Conservation (phyloP, 2,329 filamentous ascomycete species). For the Arthrocladium fulminans region DNA sequence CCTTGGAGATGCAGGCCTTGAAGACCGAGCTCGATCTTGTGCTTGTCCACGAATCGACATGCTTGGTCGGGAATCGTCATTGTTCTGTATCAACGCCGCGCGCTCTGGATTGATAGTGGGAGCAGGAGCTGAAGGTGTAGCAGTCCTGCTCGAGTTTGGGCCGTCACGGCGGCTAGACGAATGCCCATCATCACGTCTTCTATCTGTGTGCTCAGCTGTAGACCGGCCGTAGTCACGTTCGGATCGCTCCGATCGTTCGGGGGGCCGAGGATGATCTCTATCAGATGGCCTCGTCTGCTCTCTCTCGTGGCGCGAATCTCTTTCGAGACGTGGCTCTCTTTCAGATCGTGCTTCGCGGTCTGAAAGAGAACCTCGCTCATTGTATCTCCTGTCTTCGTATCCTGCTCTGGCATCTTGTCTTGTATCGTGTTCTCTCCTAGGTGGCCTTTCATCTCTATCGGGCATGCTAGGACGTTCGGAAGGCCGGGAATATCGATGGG, state of each 20-base stretch:
- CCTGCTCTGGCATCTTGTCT: slow-evolving; percentile 9
- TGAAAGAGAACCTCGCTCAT: slow-evolving; percentile 12
- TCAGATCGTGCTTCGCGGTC: slow-evolving; percentile 12
- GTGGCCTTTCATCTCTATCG: slow-evolving; percentile 18
- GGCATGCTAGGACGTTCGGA: slow-evolving; percentile 28
- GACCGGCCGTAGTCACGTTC: slow-evolving; percentile 21
- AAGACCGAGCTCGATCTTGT: slow-evolving; percentile 16
- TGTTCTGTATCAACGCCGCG: slow-evolving; percentile 25
- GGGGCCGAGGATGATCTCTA: slow-evolving; percentile 4
- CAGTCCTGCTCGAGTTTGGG: background rate
- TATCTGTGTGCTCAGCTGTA: slow-evolving; percentile 11
- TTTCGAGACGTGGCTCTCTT: slow-evolving; percentile 16
- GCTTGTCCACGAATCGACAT: slow-evolving; percentile 12
- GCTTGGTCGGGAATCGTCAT: slow-evolving; percentile 13
- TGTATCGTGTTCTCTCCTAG: slow-evolving; percentile 16
- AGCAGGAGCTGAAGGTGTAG: slow-evolving; percentile 17
- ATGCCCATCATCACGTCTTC: slow-evolving; percentile 5
- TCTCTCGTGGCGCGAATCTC: slow-evolving; percentile 17
- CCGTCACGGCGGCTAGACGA: slow-evolving; percentile 1
- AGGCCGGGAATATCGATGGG: slow-evolving; percentile 26
- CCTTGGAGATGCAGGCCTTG: slow-evolving; percentile 21
- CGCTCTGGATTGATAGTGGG: slow-evolving; percentile 22
- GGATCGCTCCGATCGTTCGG: background rate
- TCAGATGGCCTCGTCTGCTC: background rate
- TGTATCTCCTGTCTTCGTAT: slow-evolving; percentile 11